These are phyloP conservation scores for Thelephora aurantiotincta DNA, from an alignment of 768 basidiomycete genomes.

Conservation along the genomic window DNA sequence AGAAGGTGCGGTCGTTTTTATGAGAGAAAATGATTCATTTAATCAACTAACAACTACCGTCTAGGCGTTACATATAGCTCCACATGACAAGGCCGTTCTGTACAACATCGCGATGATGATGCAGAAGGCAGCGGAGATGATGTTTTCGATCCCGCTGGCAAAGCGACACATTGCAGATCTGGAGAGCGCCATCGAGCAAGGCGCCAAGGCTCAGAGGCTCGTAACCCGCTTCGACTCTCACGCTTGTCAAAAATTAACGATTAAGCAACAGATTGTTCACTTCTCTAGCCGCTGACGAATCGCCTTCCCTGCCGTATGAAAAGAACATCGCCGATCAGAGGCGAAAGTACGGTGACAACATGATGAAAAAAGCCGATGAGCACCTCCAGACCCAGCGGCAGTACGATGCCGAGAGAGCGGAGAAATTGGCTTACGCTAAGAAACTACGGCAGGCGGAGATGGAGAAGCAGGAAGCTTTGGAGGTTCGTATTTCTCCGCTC, in stretches of 20 bases:
- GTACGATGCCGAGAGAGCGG: constrained; percentile 56
- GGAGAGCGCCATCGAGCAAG: constrained; percentile 63
- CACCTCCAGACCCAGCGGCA: constrained; percentile 61
- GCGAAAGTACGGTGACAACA: constrained; percentile 76
- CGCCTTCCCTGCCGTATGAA: constrained; percentile 64
- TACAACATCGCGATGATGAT: constrained; percentile 99
- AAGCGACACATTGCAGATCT: constrained; percentile 78
- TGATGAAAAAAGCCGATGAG: constrained; percentile 71
- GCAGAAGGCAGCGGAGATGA: constrained; percentile 88
- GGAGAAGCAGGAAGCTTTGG: constrained; percentile 44
- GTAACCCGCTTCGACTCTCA: constrained; percentile 9
- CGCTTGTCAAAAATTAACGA: constrained; percentile 1
- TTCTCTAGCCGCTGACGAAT: constrained; percentile 62
- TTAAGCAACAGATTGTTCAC: constrained; percentile 55
- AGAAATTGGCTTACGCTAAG: constrained; percentile 64
- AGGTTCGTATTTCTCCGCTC: constrained; percentile 30
- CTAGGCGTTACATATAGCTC: constrained; percentile 75
- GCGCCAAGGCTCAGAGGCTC: constrained; percentile 76
- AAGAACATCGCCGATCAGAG: constrained; percentile 83
- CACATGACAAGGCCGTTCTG: constrained; percentile 76
- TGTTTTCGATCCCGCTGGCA: constrained; percentile 55
- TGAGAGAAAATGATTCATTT: not conserved
- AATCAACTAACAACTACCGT: constrained; percentile 2
- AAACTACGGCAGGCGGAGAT: constrained; percentile 70
- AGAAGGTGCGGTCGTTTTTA: constrained; percentile 37